Percentiles rank a stretch among this genome's conserved stretches.
These are phyloP conservation scores for Ustilago lituana DNA, from an alignment of 1,284 basidiomycete species.

Conservation along the genomic window DNA sequence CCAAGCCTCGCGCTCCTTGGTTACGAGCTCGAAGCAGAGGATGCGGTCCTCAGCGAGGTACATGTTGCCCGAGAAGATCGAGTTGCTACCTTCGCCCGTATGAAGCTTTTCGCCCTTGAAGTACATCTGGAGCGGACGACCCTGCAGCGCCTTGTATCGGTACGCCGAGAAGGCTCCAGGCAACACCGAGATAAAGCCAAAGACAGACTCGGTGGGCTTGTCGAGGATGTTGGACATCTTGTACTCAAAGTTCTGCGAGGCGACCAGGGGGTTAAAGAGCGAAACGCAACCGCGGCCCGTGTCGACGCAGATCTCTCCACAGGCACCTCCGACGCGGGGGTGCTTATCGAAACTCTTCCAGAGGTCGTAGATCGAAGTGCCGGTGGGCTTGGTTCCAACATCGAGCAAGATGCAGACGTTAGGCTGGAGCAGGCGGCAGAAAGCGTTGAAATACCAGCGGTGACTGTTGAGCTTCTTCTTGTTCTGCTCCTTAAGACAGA, in stretches of 20 bases:
- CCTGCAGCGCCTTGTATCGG: conserved; percentile 84
- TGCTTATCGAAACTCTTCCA: conserved; percentile 98
- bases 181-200: conserved; percentile 90
- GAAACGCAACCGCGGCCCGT: conserved; percentile 76
- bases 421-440: conserved; percentile 70
- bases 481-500: conserved; percentile 66
- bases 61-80: conserved; percentile 65
- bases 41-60: conserved; percentile 65
- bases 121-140: conserved; percentile 85
- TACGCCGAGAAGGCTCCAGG: conserved; percentile 90
- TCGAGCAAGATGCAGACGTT: conserved; percentile 94
- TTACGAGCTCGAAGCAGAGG: conserved; percentile 62
- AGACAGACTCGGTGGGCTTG: conserved; percentile 75
- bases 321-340: conserved; percentile 92
- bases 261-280: conserved; percentile 79
- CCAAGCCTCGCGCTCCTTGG: conserved; percentile 68
- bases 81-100: conserved; percentile 47
- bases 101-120: conserved; percentile 85
- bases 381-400: conserved; percentile 86
- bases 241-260: conserved; percentile 67
- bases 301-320: conserved; percentile 90
- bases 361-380: conserved; percentile 80
- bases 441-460: conserved; percentile 67
- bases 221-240: conserved; percentile 63
- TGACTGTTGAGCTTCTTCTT: conserved; percentile 64